Percentiles rank a stretch among this genome's conserved stretches.
These are phyloP conservation scores for Boechera retrofracta DNA, from an alignment of 345 rosid genomes.

Conservation along the genomic window DNA sequence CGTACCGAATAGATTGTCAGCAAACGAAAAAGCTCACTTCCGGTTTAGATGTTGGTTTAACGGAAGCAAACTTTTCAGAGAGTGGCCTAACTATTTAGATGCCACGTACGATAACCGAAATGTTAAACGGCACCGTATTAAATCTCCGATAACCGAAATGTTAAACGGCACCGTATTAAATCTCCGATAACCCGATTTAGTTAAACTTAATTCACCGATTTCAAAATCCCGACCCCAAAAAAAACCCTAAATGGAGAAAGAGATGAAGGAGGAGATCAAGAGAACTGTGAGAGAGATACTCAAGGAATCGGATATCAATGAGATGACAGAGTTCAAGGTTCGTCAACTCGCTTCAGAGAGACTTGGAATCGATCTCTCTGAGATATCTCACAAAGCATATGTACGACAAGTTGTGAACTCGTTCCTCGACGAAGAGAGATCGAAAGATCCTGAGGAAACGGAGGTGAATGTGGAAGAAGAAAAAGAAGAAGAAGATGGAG, in stretches of 20 bases:
- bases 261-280: constrained; percentile 57
- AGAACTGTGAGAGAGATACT: constrained; percentile 65
- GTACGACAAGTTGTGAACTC: constrained; percentile 65
- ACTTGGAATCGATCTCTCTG: constrained; percentile 70
- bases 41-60: constrained; percentile 29
- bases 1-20: constrained; percentile 8
- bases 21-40: not conserved
- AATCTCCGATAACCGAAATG: constrained; percentile 1
- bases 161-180: constrained; percentile 26
- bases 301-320: constrained; percentile 67
- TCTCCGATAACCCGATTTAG: constrained; percentile 30
- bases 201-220: not conserved
- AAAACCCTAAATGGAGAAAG: constrained; percentile 57
- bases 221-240: not conserved
- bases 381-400: constrained; percentile 61
- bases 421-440: constrained; percentile 66
- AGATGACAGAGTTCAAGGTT: constrained; percentile 77
- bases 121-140: not conserved
- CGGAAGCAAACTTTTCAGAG: constrained; percentile 19
- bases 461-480: constrained; percentile 30
- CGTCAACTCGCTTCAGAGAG: constrained; percentile 70
- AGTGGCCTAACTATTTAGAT: not conserved
- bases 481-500: constrained; percentile 36
- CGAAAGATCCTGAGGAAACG: constrained; percentile 33
- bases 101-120: constrained; percentile 25